A percentile compares a stretch with the other conserved stretches of the same genome.
phyloP scores from a whole-genome alignment of 352 stramenopile genomes.

The Pythium sukuiense region DNA sequence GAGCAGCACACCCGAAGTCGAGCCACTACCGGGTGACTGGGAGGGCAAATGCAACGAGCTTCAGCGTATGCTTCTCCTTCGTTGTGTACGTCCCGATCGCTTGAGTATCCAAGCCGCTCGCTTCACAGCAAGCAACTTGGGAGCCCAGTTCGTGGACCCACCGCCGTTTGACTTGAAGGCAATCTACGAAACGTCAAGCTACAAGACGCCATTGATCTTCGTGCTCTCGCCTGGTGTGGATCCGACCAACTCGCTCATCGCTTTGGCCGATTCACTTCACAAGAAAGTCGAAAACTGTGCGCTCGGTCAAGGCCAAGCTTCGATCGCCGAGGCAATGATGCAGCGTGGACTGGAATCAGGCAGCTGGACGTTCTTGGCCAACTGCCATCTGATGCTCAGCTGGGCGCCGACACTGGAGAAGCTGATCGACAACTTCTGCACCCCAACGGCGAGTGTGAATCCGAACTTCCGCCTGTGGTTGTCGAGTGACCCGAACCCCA shows the following conservation, averaged over 20 bases:
- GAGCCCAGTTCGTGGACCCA: constrained; percentile 91
- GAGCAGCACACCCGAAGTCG: constrained; percentile 88
- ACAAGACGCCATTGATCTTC: constrained; percentile 94
- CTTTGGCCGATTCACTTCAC: constrained; percentile 76
- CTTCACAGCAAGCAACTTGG: constrained; percentile 92
- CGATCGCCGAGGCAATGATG: constrained; percentile 89
- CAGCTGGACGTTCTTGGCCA: constrained; percentile 95
- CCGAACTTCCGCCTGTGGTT: constrained; percentile 93
- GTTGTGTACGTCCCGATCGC: constrained; percentile 91
- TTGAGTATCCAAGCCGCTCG: constrained; percentile 90
- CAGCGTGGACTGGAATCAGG: constrained; percentile 81
- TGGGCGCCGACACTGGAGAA: constrained; percentile 96
- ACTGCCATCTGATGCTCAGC: constrained; percentile 96
- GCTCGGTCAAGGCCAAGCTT: constrained; percentile 93
- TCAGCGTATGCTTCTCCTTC: constrained; percentile 92
- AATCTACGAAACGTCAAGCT: constrained; percentile 88
- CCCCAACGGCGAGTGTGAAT: constrained; percentile 63
- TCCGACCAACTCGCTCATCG: constrained; percentile 91
- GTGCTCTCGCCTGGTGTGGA: constrained; percentile 95
- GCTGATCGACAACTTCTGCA: constrained; percentile 89
- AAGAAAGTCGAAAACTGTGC: constrained; percentile 92
- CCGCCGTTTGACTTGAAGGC: constrained; percentile 91
- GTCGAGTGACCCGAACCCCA: constrained; percentile 90
- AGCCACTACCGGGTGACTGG: constrained; percentile 91
- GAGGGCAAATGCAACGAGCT: constrained; percentile 93